Evolutionary conservation across 139 green algal species (phyloP), one percentile per base, ranked within the genome.

Genomic region (Pseudopediastrum boryanum): DNA sequence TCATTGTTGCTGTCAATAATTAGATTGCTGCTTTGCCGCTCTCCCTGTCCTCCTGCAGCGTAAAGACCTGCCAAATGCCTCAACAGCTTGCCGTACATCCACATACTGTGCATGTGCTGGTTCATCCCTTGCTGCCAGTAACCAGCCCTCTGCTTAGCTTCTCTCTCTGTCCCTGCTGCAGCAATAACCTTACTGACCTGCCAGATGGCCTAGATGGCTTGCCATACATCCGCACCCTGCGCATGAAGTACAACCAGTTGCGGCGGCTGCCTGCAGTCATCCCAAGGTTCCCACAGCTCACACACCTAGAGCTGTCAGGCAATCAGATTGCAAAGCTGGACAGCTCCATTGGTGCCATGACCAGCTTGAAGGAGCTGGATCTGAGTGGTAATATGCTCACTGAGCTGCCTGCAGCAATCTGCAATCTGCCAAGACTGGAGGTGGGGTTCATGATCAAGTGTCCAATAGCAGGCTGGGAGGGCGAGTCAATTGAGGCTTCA

Each of bases 221-320:
- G 21, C 75, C 77, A 23, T 88, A 84, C 39, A 70, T 97, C 21
- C 82, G 85, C 8, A 84, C 89, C 3, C 38, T 97, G 54, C 85
- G 89, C 0, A 48, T 96, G 41, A 96, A 95, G 84, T 96, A 96
- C 88, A 97, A 97, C 77, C 88, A 88, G 81, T 67, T 97, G 5
- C 86, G 78, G 38, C 41, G 73, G 2, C 43, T 95, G 41, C 86
- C 90, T 1, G 64, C 83, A 0, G 85, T 94, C 35, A 63, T 83
- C 54, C 78, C 59, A 7, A 46, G 71, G n/a, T 54, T 93, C 50
- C 82, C 80, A 6, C 82, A 89, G 72, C 81, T 90, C 31, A 81
- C 84, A 59, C 74, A 87, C 7, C 71, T 96, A 35, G 93, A 97
- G 65, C 61, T 95, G 51, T 88, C 81, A 31, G 93, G 93, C 63